These are phyloP conservation scores for Gossypium mustelinum DNA, from an alignment of 345 rosid genomes.

Conservation along the genomic window DNA sequence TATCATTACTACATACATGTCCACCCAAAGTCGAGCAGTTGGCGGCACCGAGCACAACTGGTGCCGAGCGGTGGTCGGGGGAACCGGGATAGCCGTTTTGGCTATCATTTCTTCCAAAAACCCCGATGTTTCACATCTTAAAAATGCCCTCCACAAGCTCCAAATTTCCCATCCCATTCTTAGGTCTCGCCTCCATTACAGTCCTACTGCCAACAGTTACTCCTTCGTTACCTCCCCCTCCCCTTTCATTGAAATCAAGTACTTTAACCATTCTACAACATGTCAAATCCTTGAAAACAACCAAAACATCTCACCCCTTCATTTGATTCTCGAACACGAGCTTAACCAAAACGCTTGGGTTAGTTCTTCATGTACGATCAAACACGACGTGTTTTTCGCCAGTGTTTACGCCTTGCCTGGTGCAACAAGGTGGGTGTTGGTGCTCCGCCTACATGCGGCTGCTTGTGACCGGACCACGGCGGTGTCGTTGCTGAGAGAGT, in stretches of 20 bases:
- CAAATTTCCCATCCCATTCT: constrained; percentile 29
- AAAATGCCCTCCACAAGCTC: constrained; percentile 22
- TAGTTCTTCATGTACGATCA: background rate
- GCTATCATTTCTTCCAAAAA: constrained; percentile 23
- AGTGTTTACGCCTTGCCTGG: constrained; percentile 21
- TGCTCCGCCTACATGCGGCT: constrained; percentile 28
- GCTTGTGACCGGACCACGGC: constrained; percentile 40
- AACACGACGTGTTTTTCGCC: constrained; percentile 23
- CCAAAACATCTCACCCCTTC: constrained; percentile 21
- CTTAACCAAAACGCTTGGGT: constrained; percentile 38
- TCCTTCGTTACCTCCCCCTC: constrained; percentile 27
- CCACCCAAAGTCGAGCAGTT: background rate
- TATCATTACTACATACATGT: background rate
- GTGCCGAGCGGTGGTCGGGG: constrained; percentile 31
- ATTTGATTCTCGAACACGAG: constrained; percentile 42
- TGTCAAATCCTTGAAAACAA: constrained; percentile 17
- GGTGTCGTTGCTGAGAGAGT: constrained; percentile 27
- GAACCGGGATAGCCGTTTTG: constrained; percentile 32
- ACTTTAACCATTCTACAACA: constrained; percentile 24
- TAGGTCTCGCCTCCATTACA: constrained; percentile 21
- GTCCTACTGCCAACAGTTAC: constrained; percentile 15
- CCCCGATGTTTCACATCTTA: constrained; percentile 15
- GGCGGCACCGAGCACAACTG: constrained; percentile 30
- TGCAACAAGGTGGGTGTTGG: constrained; percentile 21
- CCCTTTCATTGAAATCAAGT: constrained; percentile 23